phyloP scores from a whole-genome alignment of 2,329 filamentous ascomycete species.

The Alternaria sp. region DNA sequence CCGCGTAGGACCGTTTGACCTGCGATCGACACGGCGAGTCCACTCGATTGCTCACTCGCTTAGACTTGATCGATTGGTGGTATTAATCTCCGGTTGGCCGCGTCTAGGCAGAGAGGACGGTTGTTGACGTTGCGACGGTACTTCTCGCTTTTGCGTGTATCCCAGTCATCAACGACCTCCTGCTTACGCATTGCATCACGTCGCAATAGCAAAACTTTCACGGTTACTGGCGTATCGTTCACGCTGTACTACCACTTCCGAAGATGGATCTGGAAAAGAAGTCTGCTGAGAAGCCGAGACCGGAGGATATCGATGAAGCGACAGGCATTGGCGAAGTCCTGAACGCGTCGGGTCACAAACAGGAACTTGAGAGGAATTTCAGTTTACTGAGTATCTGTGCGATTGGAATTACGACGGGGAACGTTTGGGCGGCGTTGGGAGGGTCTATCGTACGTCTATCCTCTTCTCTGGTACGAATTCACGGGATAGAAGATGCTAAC shows the following conservation, averaged over 20 bases:
- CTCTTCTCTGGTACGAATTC: not conserved
- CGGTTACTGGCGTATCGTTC: not conserved
- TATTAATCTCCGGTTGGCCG: not conserved
- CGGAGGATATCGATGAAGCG: constrained; percentile 23
- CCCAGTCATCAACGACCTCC: not conserved
- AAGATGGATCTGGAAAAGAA: constrained; percentile 15
- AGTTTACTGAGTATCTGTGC: constrained; percentile 55
- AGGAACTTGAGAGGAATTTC: constrained; percentile 60
- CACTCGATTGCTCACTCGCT: not conserved
- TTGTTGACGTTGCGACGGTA: not conserved
- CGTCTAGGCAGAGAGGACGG: not conserved
- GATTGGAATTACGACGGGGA: constrained; percentile 54
- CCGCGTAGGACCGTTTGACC: not conserved
- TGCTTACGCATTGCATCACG: not conserved
- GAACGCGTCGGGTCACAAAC: constrained; percentile 60
- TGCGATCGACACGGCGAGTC: not conserved
- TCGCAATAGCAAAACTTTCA: not conserved
- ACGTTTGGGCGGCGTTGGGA: constrained; percentile 55
- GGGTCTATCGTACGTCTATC: constrained; percentile 55
- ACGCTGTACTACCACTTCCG: not conserved
- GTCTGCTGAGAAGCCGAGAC: constrained; percentile 16
- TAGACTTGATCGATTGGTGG: not conserved
- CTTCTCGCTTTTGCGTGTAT: not conserved
- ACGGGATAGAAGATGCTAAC: not conserved
- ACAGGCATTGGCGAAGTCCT: constrained; percentile 46